Evolutionary conservation across 108 stramenopile species (phyloP).

Genomic region (Nitzschia sp.): DNA sequence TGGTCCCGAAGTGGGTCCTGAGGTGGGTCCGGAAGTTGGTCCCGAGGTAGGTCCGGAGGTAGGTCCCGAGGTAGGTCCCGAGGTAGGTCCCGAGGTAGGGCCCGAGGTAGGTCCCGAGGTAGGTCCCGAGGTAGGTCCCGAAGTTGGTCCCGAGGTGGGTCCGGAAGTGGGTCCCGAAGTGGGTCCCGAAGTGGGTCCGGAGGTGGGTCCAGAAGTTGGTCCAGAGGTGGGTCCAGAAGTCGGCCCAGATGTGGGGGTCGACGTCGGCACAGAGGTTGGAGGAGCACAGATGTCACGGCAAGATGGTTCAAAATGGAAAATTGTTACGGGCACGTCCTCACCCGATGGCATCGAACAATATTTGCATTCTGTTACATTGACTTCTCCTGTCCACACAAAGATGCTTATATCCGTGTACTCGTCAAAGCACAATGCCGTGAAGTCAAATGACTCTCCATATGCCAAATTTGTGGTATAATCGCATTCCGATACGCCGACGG

Average conservation of each 20-base stretch:
- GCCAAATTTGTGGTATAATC: background rate
- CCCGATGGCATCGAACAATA: background rate
- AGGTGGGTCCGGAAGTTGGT: slow-evolving; percentile 14
- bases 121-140: slow-evolving; percentile 26
- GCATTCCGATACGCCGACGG: background rate
- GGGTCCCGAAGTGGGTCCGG: background rate
- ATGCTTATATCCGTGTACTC: slow-evolving; percentile 3
- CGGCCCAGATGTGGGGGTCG: slow-evolving; percentile 4
- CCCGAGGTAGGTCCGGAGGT: slow-evolving; percentile 5
- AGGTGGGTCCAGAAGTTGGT: slow-evolving; percentile 10
- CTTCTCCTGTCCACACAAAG: background rate
- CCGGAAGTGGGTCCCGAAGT: slow-evolving; percentile 9
- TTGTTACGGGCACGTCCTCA: background rate
- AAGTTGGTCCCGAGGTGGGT: slow-evolving; percentile 18
- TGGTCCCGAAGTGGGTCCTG: slow-evolving; percentile 4
- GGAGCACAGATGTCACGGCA: slow-evolving; percentile 3
- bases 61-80: background rate
- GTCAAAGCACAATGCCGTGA: background rate
- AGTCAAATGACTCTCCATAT: background rate
- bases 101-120: slow-evolving; percentile 18
- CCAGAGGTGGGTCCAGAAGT: slow-evolving; percentile 10
- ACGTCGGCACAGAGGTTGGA: slow-evolving; percentile 11
- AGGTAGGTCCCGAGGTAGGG: background rate
- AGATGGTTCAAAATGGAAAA: background rate
- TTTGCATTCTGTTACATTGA: background rate